Conservation (phyloP, 1,284 basidiomycete species). For the Papiliotrema laurentii region DNA sequence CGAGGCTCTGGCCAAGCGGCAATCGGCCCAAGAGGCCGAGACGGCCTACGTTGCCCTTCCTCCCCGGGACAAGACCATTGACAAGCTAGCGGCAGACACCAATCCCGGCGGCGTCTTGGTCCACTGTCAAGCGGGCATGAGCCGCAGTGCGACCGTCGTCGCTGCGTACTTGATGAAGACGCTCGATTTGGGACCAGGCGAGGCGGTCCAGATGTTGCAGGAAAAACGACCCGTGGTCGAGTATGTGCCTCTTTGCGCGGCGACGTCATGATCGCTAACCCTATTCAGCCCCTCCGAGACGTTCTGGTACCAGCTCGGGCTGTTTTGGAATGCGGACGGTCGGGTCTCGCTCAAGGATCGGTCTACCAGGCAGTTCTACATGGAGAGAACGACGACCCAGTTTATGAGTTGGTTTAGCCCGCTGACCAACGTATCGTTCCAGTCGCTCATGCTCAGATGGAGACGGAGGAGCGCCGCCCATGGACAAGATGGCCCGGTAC, state of each 20-base stretch:
- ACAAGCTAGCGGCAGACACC: slow-evolving; percentile 31
- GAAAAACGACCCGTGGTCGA: slow-evolving; percentile 62
- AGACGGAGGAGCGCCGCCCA: slow-evolving; percentile 60
- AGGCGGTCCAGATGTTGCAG: slow-evolving; percentile 64
- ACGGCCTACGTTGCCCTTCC: neutral
- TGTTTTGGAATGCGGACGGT: slow-evolving; percentile 68
- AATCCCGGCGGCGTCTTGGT: slow-evolving; percentile 72
- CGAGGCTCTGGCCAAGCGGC: slow-evolving; percentile 54
- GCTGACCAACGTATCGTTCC: neutral
- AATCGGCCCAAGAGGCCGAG: slow-evolving; percentile 1
- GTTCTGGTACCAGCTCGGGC: slow-evolving; percentile 69
- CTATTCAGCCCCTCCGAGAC: slow-evolving; percentile 67
- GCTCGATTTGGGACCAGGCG: slow-evolving; percentile 58
- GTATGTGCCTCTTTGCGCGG: slow-evolving; percentile 47
- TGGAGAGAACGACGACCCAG: slow-evolving; percentile 66
- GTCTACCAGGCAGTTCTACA: slow-evolving; percentile 70
- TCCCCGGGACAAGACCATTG: slow-evolving; percentile 4
- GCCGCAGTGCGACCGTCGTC: slow-evolving; percentile 72
- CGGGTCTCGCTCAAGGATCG: slow-evolving; percentile 66
- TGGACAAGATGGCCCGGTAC: slow-evolving; percentile 69
- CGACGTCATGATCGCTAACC: neutral
- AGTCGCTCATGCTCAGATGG: slow-evolving; percentile 44
- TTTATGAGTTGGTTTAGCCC: slow-evolving; percentile 60
- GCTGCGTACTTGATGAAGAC: slow-evolving; percentile 80
- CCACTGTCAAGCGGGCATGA: slow-evolving; percentile 81